Percentiles rank a stretch among this genome's conserved stretches.
phyloP scores from a whole-genome alignment of 2,329 filamentous ascomycete genomes.

The Neofusicoccum laricinum region DNA sequence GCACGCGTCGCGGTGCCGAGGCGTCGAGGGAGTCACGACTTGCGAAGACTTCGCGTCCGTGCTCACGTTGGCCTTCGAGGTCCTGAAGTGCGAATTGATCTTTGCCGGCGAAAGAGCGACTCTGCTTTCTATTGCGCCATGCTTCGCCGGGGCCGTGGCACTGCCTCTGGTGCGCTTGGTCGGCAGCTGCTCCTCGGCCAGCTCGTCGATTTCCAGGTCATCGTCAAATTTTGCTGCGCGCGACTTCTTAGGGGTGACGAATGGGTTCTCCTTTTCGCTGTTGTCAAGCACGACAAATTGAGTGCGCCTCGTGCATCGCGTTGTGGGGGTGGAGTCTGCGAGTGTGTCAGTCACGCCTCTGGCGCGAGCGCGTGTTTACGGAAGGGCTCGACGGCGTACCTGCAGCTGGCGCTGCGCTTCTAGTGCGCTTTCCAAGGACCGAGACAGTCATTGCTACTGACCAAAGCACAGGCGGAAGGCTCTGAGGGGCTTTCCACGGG shows the following conservation, averaged over 20 bases:
- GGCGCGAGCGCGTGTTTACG: conserved; percentile 24
- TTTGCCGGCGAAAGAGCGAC: conserved; percentile 45
- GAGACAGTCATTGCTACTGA: conserved; percentile 29
- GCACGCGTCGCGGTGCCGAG: conserved; percentile 76
- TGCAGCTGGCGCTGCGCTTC: conserved; percentile 27
- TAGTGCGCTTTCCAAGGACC: conserved; percentile 39
- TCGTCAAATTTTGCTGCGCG: conserved; percentile 30
- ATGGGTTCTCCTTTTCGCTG: conserved; percentile 67
- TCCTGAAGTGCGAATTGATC: conserved; percentile 44
- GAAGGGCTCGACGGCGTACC: conserved; percentile 21
- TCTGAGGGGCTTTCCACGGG: neutral
- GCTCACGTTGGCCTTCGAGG: conserved; percentile 47
- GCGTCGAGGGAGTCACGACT: conserved; percentile 61
- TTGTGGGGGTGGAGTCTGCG: neutral
- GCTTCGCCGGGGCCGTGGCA: conserved; percentile 49
- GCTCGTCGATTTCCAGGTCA: conserved; percentile 45
- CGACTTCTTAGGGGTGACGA: conserved; percentile 37
- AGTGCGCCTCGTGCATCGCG: conserved; percentile 39
- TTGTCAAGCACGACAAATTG: conserved; percentile 51
- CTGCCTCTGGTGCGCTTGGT: conserved; percentile 31
- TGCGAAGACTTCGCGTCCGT: conserved; percentile 41
- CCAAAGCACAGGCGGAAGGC: neutral
- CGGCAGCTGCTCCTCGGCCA: conserved; percentile 30
- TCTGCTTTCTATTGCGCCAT: conserved; percentile 38
- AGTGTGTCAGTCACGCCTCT: conserved; percentile 17